These are phyloP conservation scores for Plenodomus lindquistii DNA, from an alignment of 2,329 filamentous ascomycete genomes.

Conservation along the genomic window DNA sequence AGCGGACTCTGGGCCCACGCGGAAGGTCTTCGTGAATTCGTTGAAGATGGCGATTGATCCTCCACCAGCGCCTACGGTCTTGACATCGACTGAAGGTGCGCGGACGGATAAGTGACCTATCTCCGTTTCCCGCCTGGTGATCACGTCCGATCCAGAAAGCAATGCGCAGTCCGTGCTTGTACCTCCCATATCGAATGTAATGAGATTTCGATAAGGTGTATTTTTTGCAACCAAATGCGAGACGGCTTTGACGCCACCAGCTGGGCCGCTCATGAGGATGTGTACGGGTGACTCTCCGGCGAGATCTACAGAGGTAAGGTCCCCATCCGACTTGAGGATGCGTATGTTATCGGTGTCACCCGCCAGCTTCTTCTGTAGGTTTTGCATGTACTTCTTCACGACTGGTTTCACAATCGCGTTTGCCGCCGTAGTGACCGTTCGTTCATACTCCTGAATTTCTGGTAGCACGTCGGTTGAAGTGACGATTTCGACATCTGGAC, in stretches of 20 bases:
- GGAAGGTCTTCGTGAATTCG: constrained; percentile 52
- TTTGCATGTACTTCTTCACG: constrained; percentile 51
- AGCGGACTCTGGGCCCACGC: constrained; percentile 57
- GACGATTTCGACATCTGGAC: constrained; percentile 49
- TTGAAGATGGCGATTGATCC: constrained; percentile 56
- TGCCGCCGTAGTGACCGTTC: constrained; percentile 53
- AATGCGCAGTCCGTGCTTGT: constrained; percentile 55
- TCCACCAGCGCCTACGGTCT: constrained; percentile 55
- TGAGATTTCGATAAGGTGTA: constrained; percentile 54
- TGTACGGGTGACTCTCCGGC: constrained; percentile 54
- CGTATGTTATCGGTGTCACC: constrained; percentile 51
- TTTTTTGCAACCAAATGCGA: constrained; percentile 52
- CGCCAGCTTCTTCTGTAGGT: constrained; percentile 46
- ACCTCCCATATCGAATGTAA: constrained; percentile 57
- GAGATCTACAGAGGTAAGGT: constrained; percentile 51
- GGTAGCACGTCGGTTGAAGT: constrained; percentile 53
- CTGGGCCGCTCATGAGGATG: constrained; percentile 55
- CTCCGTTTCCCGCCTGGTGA: constrained; percentile 52
- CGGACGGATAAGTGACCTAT: constrained; percentile 51
- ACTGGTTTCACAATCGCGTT: constrained; percentile 56
- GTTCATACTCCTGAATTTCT: constrained; percentile 55
- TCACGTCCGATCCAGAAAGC: constrained; percentile 49
- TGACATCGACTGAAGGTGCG: constrained; percentile 54
- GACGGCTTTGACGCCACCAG: constrained; percentile 56
- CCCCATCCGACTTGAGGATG: constrained; percentile 56